A percentile compares a stretch with the other conserved stretches of the same genome.
Conservation (phyloP, 2,329 filamentous ascomycete genomes). For the Thermothelomyces thermophilus region DNA sequence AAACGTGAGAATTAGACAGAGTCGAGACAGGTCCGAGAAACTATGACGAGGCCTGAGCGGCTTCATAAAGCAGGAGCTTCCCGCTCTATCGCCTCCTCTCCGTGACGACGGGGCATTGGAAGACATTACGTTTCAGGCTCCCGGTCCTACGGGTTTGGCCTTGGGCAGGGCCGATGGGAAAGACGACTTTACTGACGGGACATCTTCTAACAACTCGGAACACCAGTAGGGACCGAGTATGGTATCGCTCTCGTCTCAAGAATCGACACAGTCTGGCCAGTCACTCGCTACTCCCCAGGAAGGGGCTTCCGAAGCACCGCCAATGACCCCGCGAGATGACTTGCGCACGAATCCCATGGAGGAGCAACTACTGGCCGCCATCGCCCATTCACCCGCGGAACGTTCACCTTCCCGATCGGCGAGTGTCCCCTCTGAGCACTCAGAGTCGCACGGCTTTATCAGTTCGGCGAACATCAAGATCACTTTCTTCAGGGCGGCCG, state of each 20-base stretch:
- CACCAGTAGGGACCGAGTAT: neutral
- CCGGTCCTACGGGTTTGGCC: neutral
- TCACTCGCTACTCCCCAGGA: neutral
- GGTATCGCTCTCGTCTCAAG: constrained; percentile 9
- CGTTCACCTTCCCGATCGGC: neutral
- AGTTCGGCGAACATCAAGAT: constrained; percentile 24
- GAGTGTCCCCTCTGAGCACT: neutral
- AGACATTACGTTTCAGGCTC: neutral
- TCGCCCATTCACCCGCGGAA: neutral
- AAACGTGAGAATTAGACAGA: constrained; percentile 20
- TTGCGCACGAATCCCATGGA: constrained; percentile 11
- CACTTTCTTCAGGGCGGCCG: constrained; percentile 20
- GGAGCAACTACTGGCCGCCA: constrained; percentile 3
- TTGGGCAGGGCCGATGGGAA: neutral
- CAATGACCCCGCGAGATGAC: constrained; percentile 18
- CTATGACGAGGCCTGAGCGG: constrained; percentile 24
- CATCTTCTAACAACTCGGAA: neutral
- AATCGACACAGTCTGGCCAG: constrained; percentile 2
- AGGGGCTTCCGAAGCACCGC: constrained; percentile 14
- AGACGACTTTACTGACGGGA: neutral
- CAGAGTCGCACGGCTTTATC: constrained; percentile 20
- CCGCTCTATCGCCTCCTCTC: constrained; percentile 1
- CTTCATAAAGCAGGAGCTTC: constrained; percentile 21
- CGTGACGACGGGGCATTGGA: neutral
- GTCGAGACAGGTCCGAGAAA: constrained; percentile 22